Percentiles rank a stretch among this genome's conserved stretches.
phyloP scores from a whole-genome alignment of 306 rosid genomes.

The Fragaria ananassa region DNA sequence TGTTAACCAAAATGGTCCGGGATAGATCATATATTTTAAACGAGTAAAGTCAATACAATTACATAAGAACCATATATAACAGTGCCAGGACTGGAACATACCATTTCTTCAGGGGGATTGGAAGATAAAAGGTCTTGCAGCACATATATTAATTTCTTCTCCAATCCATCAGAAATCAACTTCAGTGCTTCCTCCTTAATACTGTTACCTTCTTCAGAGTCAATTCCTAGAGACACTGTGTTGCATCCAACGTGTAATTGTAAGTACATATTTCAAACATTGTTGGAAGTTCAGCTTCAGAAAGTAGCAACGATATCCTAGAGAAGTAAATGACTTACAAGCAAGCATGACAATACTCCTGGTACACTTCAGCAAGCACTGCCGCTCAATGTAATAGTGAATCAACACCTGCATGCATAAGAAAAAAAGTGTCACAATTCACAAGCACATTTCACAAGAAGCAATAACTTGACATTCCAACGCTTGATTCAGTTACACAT shows the following conservation, averaged over 20 bases:
- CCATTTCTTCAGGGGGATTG: conserved; percentile 73
- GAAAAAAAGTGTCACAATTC: conserved; percentile 4
- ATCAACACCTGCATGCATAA: conserved; percentile 58
- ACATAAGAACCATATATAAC: background rate
- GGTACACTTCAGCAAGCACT: conserved; percentile 89
- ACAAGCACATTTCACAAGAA: background rate
- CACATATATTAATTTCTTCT: conserved; percentile 54
- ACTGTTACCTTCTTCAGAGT: conserved; percentile 39
- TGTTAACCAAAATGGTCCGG: background rate
- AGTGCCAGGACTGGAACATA: conserved; percentile 31
- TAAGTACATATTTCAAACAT: conserved; percentile 14
- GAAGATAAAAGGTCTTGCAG: conserved; percentile 59
- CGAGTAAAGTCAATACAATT: conserved; percentile 1
- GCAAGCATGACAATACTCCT: conserved; percentile 76
- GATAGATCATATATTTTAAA: conserved; percentile 8
- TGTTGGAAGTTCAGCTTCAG: conserved; percentile 17
- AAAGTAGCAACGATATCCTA: background rate
- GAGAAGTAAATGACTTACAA: conserved; percentile 48
- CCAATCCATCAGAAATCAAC: conserved; percentile 73
- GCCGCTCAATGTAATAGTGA: conserved; percentile 84
- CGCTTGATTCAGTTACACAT: background rate
- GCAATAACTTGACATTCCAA: background rate
- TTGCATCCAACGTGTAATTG: conserved; percentile 36
- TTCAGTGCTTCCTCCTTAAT: conserved; percentile 60
- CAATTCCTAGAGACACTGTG: conserved; percentile 59